Conservation (phyloP, 2,329 filamentous ascomycete species). For the Ceratocystis cubensis region DNA sequence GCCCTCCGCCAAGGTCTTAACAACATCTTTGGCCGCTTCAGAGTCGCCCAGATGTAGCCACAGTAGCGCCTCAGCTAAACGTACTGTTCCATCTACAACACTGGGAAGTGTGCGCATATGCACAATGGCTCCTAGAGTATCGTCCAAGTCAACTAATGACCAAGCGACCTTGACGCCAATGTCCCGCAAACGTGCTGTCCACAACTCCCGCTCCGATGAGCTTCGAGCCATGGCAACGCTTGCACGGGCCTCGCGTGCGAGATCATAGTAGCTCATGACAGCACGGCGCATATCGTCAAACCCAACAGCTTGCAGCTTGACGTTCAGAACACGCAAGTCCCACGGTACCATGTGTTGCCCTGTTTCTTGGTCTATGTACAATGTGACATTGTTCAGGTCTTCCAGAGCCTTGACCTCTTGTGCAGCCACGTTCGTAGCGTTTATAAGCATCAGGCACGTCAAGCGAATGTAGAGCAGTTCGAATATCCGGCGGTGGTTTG, state of each 20-base stretch:
- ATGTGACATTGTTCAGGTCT: constrained; percentile 44
- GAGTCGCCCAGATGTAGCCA: constrained; percentile 71
- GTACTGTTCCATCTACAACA: constrained; percentile 31
- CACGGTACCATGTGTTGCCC: constrained; percentile 66
- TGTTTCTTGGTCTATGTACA: constrained; percentile 43
- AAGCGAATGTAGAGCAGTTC: constrained; percentile 68
- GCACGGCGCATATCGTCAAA: constrained; percentile 74
- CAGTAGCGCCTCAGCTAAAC: constrained; percentile 49
- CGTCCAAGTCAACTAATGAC: constrained; percentile 73
- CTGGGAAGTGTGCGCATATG: constrained; percentile 52
- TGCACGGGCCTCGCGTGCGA: constrained; percentile 63
- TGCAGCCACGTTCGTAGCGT: constrained; percentile 54
- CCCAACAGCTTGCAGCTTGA: constrained; percentile 72
- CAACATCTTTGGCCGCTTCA: constrained; percentile 47
- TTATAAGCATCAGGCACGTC: constrained; percentile 67
- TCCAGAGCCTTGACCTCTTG: constrained; percentile 54
- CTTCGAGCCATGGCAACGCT: constrained; percentile 38
- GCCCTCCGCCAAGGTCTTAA: constrained; percentile 29
- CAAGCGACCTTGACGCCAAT: constrained; percentile 56
- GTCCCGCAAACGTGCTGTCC: constrained; percentile 61
- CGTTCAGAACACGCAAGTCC: constrained; percentile 69
- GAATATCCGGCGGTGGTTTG: constrained; percentile 57
- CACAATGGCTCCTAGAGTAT: constrained; percentile 63
- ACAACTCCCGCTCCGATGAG: constrained; percentile 47
- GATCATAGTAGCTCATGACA: constrained; percentile 82